A percentile compares a stretch with the other conserved stretches of the same genome.
Conservation (phyloP, 805 yeast genomes). For the Candida nonsorbophila region DNA sequence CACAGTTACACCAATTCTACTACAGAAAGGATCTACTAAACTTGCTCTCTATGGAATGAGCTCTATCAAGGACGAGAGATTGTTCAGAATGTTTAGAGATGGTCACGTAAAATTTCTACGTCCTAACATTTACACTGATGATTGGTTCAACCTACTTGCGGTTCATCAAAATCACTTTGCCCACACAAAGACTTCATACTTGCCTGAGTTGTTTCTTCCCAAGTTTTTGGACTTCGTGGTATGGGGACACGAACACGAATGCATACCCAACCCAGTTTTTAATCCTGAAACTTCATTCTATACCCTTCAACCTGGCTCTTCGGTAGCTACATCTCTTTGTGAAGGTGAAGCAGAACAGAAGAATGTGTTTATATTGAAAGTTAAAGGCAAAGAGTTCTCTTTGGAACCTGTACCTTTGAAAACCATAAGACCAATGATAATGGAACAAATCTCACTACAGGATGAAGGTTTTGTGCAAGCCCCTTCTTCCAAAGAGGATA, state of each 20-base stretch:
- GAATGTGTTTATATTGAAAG: slow-evolving; percentile 63
- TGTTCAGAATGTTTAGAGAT: slow-evolving; percentile 75
- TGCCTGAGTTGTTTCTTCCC: slow-evolving; percentile 85
- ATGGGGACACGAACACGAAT: slow-evolving; percentile 99
- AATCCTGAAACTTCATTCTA: slow-evolving; percentile 62
- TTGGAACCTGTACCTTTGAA: slow-evolving; percentile 59
- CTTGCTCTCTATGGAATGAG: slow-evolving; percentile 87
- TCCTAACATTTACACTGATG: slow-evolving; percentile 52
- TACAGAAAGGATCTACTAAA: slow-evolving; percentile 78
- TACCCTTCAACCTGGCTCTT: slow-evolving; percentile 88
- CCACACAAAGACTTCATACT: slow-evolving; percentile 72
- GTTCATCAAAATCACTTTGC: slow-evolving; percentile 90
- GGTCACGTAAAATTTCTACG: slow-evolving; percentile 74
- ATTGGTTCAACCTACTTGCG: slow-evolving; percentile 81
- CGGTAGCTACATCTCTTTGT: slow-evolving; percentile 84
- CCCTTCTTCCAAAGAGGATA: slow-evolving; percentile 52
- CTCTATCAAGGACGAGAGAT: slow-evolving; percentile 82
- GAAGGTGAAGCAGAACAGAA: slow-evolving; percentile 80
- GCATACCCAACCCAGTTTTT: slow-evolving; percentile 62
- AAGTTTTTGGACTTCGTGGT: slow-evolving; percentile 73
- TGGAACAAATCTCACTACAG: slow-evolving; percentile 57
- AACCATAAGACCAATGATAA: slow-evolving; percentile 77
- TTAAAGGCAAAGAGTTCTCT: slow-evolving; percentile 52
- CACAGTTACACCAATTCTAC: slow-evolving; percentile 65
- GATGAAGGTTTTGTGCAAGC: slow-evolving; percentile 56